Conservation (phyloP, 257 asterid species). For the Marsdenia floribunda region DNA sequence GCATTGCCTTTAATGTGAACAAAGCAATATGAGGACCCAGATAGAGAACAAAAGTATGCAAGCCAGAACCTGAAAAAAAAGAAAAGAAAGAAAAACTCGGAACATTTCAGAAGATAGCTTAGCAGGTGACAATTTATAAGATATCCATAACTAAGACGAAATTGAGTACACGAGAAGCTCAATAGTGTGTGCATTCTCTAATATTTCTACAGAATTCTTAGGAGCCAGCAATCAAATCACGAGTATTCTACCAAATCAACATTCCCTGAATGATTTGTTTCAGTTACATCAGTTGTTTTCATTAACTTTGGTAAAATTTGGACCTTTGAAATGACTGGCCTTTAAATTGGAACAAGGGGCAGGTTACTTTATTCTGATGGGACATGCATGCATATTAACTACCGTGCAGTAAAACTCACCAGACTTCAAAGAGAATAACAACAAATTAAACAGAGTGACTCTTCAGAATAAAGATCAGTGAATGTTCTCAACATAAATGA, state of each 20-base stretch:
- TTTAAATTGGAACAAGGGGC: background rate
- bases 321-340: background rate
- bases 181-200: background rate
- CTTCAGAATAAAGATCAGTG: background rate
- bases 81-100: slow-evolving; percentile 1
- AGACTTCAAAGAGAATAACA: background rate
- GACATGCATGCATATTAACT: background rate
- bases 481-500: background rate
- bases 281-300: background rate
- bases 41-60: slow-evolving; percentile 93
- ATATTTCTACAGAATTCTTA: background rate
- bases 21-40: slow-evolving; percentile 91
- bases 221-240: background rate
- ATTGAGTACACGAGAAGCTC: background rate
- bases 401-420: background rate
- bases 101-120: background rate
- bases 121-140: background rate
- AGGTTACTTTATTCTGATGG: background rate
- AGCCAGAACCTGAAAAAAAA: slow-evolving; percentile 65
- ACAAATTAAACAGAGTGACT: background rate
- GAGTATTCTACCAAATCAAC: background rate
- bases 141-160: background rate
- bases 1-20: slow-evolving; percentile 75
- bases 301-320: background rate
- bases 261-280: background rate